A percentile compares a stretch with the other conserved stretches of the same genome.
Evolutionary conservation across 495 filamentous ascomycete species (phyloP).

Genomic region (Penicillium pancosmium): DNA sequence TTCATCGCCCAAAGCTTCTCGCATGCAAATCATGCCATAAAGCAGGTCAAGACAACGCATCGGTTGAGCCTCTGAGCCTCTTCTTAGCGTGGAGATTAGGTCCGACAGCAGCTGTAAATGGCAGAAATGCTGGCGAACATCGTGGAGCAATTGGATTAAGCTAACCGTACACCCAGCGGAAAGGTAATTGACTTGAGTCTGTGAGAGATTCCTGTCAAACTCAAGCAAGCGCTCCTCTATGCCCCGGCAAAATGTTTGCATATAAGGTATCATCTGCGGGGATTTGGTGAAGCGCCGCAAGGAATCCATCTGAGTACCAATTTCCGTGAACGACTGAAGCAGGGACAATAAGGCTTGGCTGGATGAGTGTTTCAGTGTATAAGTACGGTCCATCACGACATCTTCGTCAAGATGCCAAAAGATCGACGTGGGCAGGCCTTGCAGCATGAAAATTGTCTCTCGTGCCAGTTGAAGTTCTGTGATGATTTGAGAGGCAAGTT

Average conservation of each 20-base stretch:
- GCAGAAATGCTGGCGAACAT: slow-evolving; percentile 54
- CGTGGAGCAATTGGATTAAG: slow-evolving; percentile 63
- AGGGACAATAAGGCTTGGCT: slow-evolving; percentile 40
- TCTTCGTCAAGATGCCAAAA: slow-evolving; percentile 53
- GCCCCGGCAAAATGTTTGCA: slow-evolving; percentile 59
- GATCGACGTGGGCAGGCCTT: slow-evolving; percentile 73
- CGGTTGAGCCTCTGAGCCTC: slow-evolving; percentile 33
- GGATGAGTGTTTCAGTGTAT: slow-evolving; percentile 43
- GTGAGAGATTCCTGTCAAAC: slow-evolving; percentile 50
- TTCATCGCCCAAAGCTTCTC: slow-evolving; percentile 69
- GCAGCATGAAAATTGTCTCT: slow-evolving; percentile 83
- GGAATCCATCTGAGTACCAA: slow-evolving; percentile 48
- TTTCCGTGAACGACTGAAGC: slow-evolving; percentile 43
- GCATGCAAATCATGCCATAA: slow-evolving; percentile 65
- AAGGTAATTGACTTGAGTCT: slow-evolving; percentile 47
- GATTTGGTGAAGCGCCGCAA: slow-evolving; percentile 49
- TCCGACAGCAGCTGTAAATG: slow-evolving; percentile 58
- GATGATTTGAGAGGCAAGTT: slow-evolving; percentile 50
- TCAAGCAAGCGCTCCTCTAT: slow-evolving; percentile 42
- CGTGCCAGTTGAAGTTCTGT: slow-evolving; percentile 76
- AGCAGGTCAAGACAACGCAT: slow-evolving; percentile 73
- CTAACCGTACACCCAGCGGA: slow-evolving; percentile 40
- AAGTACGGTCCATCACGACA: slow-evolving; percentile 40
- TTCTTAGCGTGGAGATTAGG: slow-evolving; percentile 38
- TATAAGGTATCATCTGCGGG: slow-evolving; percentile 45